These are phyloP conservation scores for Firmiana major DNA, from an alignment of 345 rosid genomes.

Conservation along the genomic window DNA sequence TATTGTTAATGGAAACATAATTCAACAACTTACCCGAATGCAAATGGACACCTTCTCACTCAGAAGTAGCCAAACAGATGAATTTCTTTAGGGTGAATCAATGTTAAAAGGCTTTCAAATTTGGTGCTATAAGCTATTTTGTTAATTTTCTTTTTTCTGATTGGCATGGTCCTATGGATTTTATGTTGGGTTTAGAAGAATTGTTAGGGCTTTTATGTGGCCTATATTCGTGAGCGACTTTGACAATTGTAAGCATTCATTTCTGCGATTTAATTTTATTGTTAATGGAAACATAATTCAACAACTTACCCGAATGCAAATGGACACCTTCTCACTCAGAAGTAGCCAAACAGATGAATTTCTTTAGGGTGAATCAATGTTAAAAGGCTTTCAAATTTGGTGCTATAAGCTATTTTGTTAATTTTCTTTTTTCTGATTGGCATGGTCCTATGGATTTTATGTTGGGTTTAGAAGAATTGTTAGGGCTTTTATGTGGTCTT, in stretches of 20 bases:
- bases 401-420: not conserved
- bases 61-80: not conserved
- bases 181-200: not conserved
- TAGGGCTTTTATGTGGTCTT: not conserved
- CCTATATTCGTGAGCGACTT: constrained; percentile 51
- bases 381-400: not conserved
- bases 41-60: not conserved
- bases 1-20: not conserved
- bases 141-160: not conserved
- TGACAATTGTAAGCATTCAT: constrained; percentile 35
- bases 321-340: not conserved
- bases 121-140: not conserved
- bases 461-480: not conserved
- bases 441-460: not conserved
- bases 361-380: not conserved
- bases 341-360: not conserved
- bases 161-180: not conserved
- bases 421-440: not conserved
- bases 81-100: not conserved
- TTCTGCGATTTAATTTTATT: not conserved
- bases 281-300: not conserved
- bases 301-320: not conserved
- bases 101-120: not conserved
- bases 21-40: constrained; percentile 1
- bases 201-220: no score